Evolutionary conservation across 768 basidiomycete species (phyloP).

Genomic region (Serendipita indica): DNA sequence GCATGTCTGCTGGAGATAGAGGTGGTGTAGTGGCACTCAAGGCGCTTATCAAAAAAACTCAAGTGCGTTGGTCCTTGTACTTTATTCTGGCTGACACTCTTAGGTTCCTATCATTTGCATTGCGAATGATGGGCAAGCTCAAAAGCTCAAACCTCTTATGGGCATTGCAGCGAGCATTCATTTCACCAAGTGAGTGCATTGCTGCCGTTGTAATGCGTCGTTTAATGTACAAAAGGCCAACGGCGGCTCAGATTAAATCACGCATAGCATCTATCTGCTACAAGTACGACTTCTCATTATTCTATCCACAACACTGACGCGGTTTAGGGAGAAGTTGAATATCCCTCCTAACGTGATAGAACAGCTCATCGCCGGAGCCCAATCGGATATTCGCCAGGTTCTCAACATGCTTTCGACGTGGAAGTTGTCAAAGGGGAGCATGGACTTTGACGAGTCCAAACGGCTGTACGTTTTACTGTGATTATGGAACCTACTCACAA

Average conservation of each 20-base stretch:
- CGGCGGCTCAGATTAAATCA: slow-evolving; percentile 60
- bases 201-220: background rate
- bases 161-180: slow-evolving; percentile 55
- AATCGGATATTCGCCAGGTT: slow-evolving; percentile 94
- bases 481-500: background rate
- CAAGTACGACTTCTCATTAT: slow-evolving; percentile 37
- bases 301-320: background rate
- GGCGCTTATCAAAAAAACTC: slow-evolving; percentile 82
- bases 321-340: slow-evolving; percentile 73
- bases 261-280: slow-evolving; percentile 75
- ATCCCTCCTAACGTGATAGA: slow-evolving; percentile 85
- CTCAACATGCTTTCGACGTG: slow-evolving; percentile 97
- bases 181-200: slow-evolving; percentile 52
- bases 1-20: slow-evolving; percentile 95
- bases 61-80: slow-evolving; percentile 35
- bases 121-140: slow-evolving; percentile 76
- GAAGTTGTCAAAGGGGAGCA: slow-evolving; percentile 64
- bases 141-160: slow-evolving; percentile 78
- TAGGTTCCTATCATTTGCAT: slow-evolving; percentile 96
- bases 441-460: slow-evolving; percentile 89
- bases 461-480: slow-evolving; percentile 43
- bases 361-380: slow-evolving; percentile 73
- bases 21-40: slow-evolving; percentile 93
- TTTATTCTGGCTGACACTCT: background rate
- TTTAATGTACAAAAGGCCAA: slow-evolving; percentile 40